These are phyloP conservation scores for Eucalyptus decipiens DNA, from an alignment of 345 rosid genomes.

Conservation along the genomic window DNA sequence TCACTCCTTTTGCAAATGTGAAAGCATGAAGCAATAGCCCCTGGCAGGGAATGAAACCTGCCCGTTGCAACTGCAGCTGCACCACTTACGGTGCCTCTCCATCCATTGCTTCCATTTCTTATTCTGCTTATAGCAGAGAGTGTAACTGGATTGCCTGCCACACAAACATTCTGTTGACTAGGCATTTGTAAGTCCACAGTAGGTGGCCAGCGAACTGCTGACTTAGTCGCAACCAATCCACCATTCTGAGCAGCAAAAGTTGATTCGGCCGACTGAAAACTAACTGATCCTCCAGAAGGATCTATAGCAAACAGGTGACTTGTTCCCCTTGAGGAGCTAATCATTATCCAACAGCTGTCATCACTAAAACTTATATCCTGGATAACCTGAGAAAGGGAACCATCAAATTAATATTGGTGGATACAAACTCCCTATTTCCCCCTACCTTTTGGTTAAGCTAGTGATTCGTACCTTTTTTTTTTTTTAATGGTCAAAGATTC, in stretches of 20 bases:
- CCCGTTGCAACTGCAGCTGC: constrained; percentile 93
- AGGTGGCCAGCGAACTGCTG: constrained; percentile 27
- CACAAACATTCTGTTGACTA: constrained; percentile 19
- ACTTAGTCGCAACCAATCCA: constrained; percentile 8
- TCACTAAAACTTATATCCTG: constrained; percentile 87
- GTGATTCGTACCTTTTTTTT: background rate
- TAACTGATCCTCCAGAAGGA: constrained; percentile 40
- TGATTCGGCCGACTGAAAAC: constrained; percentile 16
- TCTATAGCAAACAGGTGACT: constrained; percentile 85
- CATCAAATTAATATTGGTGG: background rate
- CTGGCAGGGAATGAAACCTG: constrained; percentile 43
- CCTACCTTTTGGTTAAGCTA: background rate
- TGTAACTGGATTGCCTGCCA: constrained; percentile 44
- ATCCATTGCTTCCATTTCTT: constrained; percentile 64
- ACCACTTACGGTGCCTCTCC: constrained; percentile 69
- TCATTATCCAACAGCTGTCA: constrained; percentile 83
- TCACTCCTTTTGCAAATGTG: constrained; percentile 44
- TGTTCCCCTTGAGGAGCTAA: constrained; percentile 92
- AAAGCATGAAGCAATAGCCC: constrained; percentile 70
- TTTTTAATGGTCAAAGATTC: too few species aligned
- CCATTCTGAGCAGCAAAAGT: constrained; percentile 10
- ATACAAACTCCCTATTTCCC: background rate
- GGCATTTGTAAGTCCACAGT: constrained; percentile 12
- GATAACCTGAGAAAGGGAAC: constrained; percentile 48
- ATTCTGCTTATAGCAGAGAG: constrained; percentile 78